A percentile compares a stretch with the other conserved stretches of the same genome.
phyloP scores from a whole-genome alignment of 1,284 basidiomycete species.

The Cryptococcus jaspeensis region DNA sequence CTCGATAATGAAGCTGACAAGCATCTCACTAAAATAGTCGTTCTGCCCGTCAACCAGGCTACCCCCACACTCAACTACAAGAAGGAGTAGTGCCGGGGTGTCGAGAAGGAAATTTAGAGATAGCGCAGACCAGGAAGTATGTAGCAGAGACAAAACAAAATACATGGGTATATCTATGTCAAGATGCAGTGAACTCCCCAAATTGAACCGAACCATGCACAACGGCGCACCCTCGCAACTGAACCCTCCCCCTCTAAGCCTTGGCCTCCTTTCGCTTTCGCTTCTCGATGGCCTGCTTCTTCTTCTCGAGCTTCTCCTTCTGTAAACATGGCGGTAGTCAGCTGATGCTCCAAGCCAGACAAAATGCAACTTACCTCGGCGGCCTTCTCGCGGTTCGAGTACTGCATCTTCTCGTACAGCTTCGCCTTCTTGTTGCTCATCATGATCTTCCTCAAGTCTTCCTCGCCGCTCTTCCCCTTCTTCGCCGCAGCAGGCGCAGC shows the following conservation, averaged over 20 bases:
- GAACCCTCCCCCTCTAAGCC: slow-evolving; percentile 5
- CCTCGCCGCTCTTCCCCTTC: slow-evolving; percentile 55
- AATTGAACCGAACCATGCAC: background rate
- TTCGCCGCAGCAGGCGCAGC: slow-evolving; percentile 27
- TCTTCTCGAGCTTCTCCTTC: slow-evolving; percentile 62
- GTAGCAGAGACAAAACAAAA: background rate
- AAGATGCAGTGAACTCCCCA: background rate
- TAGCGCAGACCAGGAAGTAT: background rate
- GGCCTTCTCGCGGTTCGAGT: slow-evolving; percentile 74
- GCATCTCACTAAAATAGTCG: slow-evolving; percentile 20
- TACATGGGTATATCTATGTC: background rate
- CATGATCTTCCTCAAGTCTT: slow-evolving; percentile 97
- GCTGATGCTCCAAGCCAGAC: slow-evolving; percentile 33
- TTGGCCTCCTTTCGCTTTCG: slow-evolving; percentile 56
- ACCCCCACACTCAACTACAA: slow-evolving; percentile 26
- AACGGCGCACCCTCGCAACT: background rate
- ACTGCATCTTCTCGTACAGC: slow-evolving; percentile 93
- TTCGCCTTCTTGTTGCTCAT: slow-evolving; percentile 97
- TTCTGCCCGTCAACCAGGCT: slow-evolving; percentile 44
- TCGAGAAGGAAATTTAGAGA: background rate
- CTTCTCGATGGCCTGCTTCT: slow-evolving; percentile 62
- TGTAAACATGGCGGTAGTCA: slow-evolving; percentile 40
- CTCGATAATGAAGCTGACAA: background rate
- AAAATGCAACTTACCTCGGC: slow-evolving; percentile 65
- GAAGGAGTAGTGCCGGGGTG: too few relatives aligned